These are phyloP conservation scores for Aegle marmelos DNA, from an alignment of 345 rosid genomes.

Conservation along the genomic window DNA sequence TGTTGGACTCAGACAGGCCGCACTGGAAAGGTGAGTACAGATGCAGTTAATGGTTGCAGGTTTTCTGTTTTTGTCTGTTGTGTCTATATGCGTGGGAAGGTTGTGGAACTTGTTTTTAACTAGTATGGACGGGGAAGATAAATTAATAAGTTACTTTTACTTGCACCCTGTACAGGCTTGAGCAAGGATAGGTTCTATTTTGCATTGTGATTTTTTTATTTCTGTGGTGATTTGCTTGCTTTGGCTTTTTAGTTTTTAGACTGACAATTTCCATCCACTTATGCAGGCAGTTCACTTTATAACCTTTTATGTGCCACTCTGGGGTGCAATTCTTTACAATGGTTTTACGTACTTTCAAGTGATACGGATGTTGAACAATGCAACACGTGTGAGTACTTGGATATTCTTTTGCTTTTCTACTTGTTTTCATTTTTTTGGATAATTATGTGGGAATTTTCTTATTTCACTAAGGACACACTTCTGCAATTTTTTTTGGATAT, in stretches of 20 bases:
- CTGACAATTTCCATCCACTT: background rate
- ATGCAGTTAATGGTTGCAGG: constrained; percentile 4
- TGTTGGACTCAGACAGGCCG: constrained; percentile 88
- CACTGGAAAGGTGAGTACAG: constrained; percentile 63
- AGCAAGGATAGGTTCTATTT: background rate
- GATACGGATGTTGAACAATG: constrained; percentile 92
- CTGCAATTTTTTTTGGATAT: constrained; percentile 9
- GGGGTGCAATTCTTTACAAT: constrained; percentile 97
- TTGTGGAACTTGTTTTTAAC: background rate
- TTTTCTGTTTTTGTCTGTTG: background rate
- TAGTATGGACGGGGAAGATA: background rate
- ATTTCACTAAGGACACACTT: constrained; percentile 5
- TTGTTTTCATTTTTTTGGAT: background rate
- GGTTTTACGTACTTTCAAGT: constrained; percentile 93
- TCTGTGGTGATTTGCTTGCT: background rate
- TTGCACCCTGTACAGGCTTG: background rate
- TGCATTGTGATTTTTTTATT: background rate
- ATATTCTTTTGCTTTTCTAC: background rate
- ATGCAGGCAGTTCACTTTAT: constrained; percentile 88
- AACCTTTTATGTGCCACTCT: constrained; percentile 84
- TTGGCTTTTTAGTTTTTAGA: background rate
- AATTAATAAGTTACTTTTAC: background rate
- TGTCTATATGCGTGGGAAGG: background rate
- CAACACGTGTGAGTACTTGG: constrained; percentile 62
- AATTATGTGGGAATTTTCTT: background rate